Evolutionary conservation across 768 basidiomycete species (phyloP).

Genomic region (Hypholoma fasciculare): DNA sequence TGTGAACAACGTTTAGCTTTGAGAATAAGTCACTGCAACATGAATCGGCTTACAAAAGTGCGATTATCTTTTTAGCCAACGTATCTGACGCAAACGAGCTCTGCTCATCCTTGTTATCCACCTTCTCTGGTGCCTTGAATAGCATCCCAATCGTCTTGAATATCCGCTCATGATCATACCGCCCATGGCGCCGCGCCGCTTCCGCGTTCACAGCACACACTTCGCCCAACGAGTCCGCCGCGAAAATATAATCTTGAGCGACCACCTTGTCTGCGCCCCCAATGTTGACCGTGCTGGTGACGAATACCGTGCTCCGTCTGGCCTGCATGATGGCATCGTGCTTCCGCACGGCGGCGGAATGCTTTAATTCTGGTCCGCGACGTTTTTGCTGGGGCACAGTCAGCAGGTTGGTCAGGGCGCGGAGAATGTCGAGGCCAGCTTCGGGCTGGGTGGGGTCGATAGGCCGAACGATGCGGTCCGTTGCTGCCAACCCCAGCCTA

Average conservation of each 20-base stretch:
- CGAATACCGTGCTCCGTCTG: slow-evolving; percentile 58
- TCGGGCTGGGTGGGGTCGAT: slow-evolving; percentile 43
- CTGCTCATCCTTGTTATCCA: slow-evolving; percentile 13
- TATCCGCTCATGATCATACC: slow-evolving; percentile 70
- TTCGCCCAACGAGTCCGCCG: slow-evolving; percentile 35
- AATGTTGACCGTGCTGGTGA: slow-evolving; percentile 52
- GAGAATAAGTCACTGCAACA: slow-evolving; percentile 1
- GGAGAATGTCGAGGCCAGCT: slow-evolving; percentile 59
- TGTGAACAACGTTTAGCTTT: slow-evolving; percentile 15
- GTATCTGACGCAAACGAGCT: slow-evolving; percentile 27
- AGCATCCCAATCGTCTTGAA: slow-evolving; percentile 58
- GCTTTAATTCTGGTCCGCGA: slow-evolving; percentile 40
- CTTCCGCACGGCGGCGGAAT: slow-evolving; percentile 37
- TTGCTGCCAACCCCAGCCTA: slow-evolving; percentile 60
- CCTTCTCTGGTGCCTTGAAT: slow-evolving; percentile 30
- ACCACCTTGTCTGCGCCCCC: slow-evolving; percentile 54
- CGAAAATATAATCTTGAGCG: slow-evolving; percentile 63
- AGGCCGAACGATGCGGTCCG: slow-evolving; percentile 45
- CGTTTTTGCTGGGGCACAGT: slow-evolving; percentile 53
- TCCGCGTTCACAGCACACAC: slow-evolving; percentile 62
- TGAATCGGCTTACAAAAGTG: slow-evolving; percentile 42
- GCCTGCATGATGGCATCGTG: slow-evolving; percentile 44
- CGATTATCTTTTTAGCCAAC: slow-evolving; percentile 39
- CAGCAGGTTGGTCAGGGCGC: slow-evolving; percentile 77
- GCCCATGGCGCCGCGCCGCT: slow-evolving; percentile 56